Evolutionary conservation across 768 basidiomycete species (phyloP), one percentile per base, ranked within the genome.

Genomic region (Tricholoma hemisulphureum): DNA sequence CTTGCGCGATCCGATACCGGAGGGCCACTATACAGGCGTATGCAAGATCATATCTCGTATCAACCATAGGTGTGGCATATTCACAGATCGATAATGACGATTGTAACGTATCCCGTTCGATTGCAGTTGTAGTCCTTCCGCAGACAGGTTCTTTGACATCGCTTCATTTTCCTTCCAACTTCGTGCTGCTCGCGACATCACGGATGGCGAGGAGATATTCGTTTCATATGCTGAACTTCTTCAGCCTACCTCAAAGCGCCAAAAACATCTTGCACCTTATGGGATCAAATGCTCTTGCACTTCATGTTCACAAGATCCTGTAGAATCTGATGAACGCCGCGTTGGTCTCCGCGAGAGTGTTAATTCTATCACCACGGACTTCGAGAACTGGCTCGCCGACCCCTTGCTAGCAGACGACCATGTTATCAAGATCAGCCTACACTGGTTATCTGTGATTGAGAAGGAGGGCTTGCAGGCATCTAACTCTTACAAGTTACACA

Each of bases 401-500:
- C 52, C 57, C 14, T 49, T 55, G 2, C 58, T 63, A 18, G 55
- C 58, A n/a, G 63, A 62, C 23, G 57, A 67, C 34, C 52, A 65
- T 28, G 57, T 53, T 4, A 67, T 67, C 31, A 61, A 53, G 32
- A 58, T 59, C 23, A 65, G 64, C 54, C 51, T 63, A 7, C 53
- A 55, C 14, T 67, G 64, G 60, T 58, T 67, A 20, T 11, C 23
- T 9, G 53, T 63, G 5, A 65, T 65, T 3, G 37, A 61, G 46
- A 43, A 61, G 20, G 66, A 67, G 23, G 66, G 39, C 0, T 34
- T 67, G 13, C 60, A 67, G 54, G 45, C 54, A 20, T 48, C 43
- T 8, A 45, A 55, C 6, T 8, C 45, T 6, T 53, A 89, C 87
- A 89, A 90, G 75, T 87, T 89, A 31, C 54, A 67, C 57, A 29